Percentiles rank a stretch among this genome's conserved stretches.
Evolutionary conservation across 306 rosid genomes (phyloP).

Genomic region (Medicago ruthenica): DNA sequence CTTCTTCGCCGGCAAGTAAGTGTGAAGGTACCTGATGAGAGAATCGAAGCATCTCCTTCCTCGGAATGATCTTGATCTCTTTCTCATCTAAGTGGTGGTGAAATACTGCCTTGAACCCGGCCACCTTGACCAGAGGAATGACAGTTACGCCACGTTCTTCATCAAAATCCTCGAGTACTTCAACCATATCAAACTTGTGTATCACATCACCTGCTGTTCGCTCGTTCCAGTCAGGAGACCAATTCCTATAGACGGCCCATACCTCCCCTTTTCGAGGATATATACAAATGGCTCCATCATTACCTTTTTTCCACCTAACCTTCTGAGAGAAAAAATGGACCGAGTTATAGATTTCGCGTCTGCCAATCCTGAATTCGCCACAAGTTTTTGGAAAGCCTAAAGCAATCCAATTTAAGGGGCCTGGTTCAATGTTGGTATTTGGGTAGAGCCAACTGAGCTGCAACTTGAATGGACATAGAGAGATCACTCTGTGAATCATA

Average conservation of each 20-base stretch:
- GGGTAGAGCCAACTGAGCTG: conserved; percentile 78
- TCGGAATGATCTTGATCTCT: conserved; percentile 64
- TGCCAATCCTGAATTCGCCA: conserved; percentile 77
- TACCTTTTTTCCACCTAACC: conserved; percentile 72
- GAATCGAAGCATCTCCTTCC: conserved; percentile 79
- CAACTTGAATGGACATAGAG: conserved; percentile 70
- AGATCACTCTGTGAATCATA: conserved; percentile 61
- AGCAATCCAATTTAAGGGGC: conserved; percentile 65
- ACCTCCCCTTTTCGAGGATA: conserved; percentile 86
- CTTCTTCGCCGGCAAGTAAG: conserved; percentile 75
- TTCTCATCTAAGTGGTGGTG: conserved; percentile 67
- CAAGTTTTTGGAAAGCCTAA: conserved; percentile 76
- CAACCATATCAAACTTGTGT: conserved; percentile 80
- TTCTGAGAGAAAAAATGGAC: conserved; percentile 78
- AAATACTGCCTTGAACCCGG: conserved; percentile 85
- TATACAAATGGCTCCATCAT: conserved; percentile 64
- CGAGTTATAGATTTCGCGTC: conserved; percentile 55
- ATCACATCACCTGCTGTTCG: conserved; percentile 67
- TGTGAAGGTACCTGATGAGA: conserved; percentile 86
- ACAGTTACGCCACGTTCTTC: conserved; percentile 75
- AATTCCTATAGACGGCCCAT: conserved; percentile 90
- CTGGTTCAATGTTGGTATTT: conserved; percentile 63
- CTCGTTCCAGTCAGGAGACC: conserved; percentile 92
- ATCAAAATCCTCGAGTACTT: conserved; percentile 71
- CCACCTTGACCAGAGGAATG: conserved; percentile 83